Base-by-base conservation (phyloP, 306 rosid genomes). In the Trifolium pratense region DNA sequence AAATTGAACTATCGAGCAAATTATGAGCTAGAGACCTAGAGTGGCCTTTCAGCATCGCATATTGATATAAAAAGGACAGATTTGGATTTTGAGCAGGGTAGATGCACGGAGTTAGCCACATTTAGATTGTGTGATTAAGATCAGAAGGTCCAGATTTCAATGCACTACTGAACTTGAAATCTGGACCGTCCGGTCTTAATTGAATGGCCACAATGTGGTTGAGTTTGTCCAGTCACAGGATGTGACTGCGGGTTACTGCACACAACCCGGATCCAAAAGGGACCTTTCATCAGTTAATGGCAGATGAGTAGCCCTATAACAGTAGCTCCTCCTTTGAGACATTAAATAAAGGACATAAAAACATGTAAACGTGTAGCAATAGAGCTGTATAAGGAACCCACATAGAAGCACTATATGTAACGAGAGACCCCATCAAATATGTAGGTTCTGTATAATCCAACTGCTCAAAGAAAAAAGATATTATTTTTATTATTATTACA, bases 401-500 rank as follows among this genome's bases (percentile, higher is more conserved):
- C 77, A 71, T 56, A 51, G 58, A 64, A 51, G 29, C 57, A 66
- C 36, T 34, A 49, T 71, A 37, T 45, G 75, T 48, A 51, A 53
- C 6, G 0, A 6, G 40, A 52, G 73, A 51, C 21, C 51, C 74
- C 82, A 62, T 62, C 46, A 64, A 58, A 63, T 59, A 69, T 71
- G 61, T 66, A 77, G 78, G 72, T 77, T 55, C 62, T 79, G 12
- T 18, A 60, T 34, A 51, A 79, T 56, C 82, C 67, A 74, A 71
- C 12, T 52, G 52, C 49, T 42, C 45, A 20, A 32, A 66, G 3
- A 13, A 46, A 43, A 43, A 20, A 70, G 1, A 18, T 21, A 45
- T 42, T 25, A 5, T 17, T 56, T 32, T 68, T 73, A 78, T 79
- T 66, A 81, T 90, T 92, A 87, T 86, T 90, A 82, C 83, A 90